Base-by-base conservation (phyloP, 352 stramenopile genomes). In the Phytopythium sindhum region DNA sequence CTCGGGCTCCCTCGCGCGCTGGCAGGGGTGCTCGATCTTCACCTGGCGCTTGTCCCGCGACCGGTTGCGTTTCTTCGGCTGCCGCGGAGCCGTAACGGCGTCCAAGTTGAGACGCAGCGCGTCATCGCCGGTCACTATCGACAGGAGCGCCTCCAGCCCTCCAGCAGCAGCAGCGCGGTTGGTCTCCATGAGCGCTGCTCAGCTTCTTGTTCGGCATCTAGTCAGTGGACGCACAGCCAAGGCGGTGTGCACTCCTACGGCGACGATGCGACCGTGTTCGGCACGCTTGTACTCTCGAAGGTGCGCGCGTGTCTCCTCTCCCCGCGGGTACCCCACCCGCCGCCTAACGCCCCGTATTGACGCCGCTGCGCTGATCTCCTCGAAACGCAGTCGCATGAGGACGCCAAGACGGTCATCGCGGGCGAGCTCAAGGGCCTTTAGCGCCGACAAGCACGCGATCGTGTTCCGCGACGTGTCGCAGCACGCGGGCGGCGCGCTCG, bases 381-480 rank as follows among this genome's bases (percentile, higher is more conserved):
- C n/a, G n/a, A 2, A 26, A 23, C 17, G 11, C 55, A 88, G 80
- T 75, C 87, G 33, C 86, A 96, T 58, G 88, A 96, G 68, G 88
- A 96, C 60, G 88, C 88, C 72, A 91, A 93, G 77, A 93, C 73
- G 68, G 72, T 93, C 63, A 93, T 96, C 66, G 85, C 85, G 58
- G 88, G 88, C 59, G 82, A 91, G 64, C 73, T 96, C 47, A 93
- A 91, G 79, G 72, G 73, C 42, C 72, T 96, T 96, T 31, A 59
- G 75, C 44, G 64, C 81, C 23, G 96, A 96, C 61, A 98, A 98
- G 77, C 97, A 99, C 78, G 97, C 95, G 35, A 74, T 99, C 77
- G 86, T 97, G 35, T 98, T 98, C 71, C 96, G 96, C 39, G 95
- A 99, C 68, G 84, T 98, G 52, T 95, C 88, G 45, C 84, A 98